phyloP scores from a whole-genome alignment of 805 yeast genomes.

The Blastobotrys attinorum region DNA sequence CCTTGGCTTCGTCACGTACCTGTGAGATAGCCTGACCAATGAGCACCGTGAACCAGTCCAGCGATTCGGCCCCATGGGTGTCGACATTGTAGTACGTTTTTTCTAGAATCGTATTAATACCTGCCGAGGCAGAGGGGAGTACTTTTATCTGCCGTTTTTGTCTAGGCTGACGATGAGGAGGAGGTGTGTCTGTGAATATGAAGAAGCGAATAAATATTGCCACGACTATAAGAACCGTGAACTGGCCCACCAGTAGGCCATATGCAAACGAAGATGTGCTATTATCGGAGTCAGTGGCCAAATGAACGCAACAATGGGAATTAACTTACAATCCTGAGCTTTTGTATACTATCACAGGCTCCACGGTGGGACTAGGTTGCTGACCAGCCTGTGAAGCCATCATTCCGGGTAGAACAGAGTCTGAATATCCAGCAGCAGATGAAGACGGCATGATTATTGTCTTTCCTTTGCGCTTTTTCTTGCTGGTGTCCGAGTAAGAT shows the following conservation, averaged over 20 bases:
- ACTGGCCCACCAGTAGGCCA: slow-evolving; percentile 35
- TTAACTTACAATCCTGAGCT: neutral
- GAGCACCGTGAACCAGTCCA: slow-evolving; percentile 95
- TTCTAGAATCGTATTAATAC: slow-evolving; percentile 52
- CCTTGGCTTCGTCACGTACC: slow-evolving; percentile 79
- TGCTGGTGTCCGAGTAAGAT: too few species aligned
- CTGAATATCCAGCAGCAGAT: too few species aligned
- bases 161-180: slow-evolving; percentile 4
- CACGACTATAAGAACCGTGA: slow-evolving; percentile 31
- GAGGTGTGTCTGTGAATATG: slow-evolving; percentile 31
- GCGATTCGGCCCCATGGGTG: slow-evolving; percentile 78
- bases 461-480: too few species aligned
- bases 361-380: neutral
- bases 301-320: neutral
- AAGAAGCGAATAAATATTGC: slow-evolving; percentile 34
- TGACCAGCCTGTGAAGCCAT: too few species aligned
- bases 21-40: slow-evolving; percentile 87
- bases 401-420: too few species aligned
- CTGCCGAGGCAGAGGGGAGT: slow-evolving; percentile 21
- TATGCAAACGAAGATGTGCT: slow-evolving; percentile 22
- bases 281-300: neutral
- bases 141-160: slow-evolving; percentile 12
- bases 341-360: slow-evolving; percentile 3
- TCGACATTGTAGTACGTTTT: slow-evolving; percentile 89
- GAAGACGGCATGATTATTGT: too few species aligned